These are phyloP conservation scores for Rhizopus arrhizus DNA, from an alignment of 371 early-diverging fungal genomes.

Conservation along the genomic window DNA sequence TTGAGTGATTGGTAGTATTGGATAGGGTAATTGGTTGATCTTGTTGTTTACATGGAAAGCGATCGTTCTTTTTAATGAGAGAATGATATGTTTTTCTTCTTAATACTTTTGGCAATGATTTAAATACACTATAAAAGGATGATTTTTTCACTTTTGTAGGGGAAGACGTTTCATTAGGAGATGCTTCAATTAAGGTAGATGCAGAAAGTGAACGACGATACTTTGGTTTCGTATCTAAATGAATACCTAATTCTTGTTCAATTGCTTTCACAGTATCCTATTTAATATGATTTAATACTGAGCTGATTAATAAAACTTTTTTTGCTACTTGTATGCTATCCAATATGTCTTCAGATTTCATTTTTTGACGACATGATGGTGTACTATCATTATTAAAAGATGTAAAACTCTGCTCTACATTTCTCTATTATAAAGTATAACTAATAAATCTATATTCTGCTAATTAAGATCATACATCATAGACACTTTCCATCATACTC, in stretches of 20 bases:
- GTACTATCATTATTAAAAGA: not conserved
- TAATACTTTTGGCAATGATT: not conserved
- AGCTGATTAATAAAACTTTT: not conserved
- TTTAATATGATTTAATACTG: not conserved
- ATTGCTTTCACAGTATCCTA: not conserved
- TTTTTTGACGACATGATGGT: conserved; percentile 9
- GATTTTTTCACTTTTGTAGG: not conserved
- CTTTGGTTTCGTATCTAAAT: not conserved
- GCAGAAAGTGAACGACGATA: not conserved
- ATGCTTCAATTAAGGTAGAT: not conserved
- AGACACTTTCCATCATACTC: conserved; percentile 13
- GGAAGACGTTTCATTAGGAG: not conserved
- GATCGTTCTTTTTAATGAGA: too few species aligned
- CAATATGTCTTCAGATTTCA: conserved; percentile 20
- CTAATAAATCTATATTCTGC: conserved; percentile 4
- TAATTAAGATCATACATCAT: conserved; percentile 13
- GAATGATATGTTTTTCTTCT: not conserved
- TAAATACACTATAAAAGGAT: not conserved
- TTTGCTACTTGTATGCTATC: conserved; percentile 16
- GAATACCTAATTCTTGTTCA: not conserved
- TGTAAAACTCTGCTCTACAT: conserved; percentile 10
- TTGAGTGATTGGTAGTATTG: too few species aligned
- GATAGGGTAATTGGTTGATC: too few species aligned
- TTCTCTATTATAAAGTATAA: conserved; percentile 15
- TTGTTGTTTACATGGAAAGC: too few species aligned